phyloP scores from a whole-genome alignment of 1,284 basidiomycete species.

The Rhodotorula sp. region DNA sequence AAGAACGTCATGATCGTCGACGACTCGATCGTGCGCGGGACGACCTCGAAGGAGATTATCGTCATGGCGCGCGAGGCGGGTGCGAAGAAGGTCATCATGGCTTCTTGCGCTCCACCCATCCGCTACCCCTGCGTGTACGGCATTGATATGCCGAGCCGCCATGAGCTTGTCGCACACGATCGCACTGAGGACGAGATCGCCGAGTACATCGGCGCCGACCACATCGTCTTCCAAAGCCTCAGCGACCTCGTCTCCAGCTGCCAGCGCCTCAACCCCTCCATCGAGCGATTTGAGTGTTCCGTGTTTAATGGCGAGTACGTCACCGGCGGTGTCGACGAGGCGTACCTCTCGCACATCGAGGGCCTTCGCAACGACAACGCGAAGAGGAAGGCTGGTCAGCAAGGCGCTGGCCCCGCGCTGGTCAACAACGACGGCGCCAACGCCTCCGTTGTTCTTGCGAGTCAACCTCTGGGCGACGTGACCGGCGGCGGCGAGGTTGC shows the following conservation, averaged over 20 bases:
- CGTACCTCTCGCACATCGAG: constrained; percentile 76
- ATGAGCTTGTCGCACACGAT: constrained; percentile 87
- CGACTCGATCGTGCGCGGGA: constrained; percentile 97
- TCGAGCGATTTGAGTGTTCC: constrained; percentile 87
- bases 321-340: constrained; percentile 89
- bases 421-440: constrained; percentile 20
- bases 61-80: constrained; percentile 99
- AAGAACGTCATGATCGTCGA: constrained; percentile 97
- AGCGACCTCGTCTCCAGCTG: constrained; percentile 86
- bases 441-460: constrained; percentile 1
- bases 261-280: constrained; percentile 74
- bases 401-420: constrained; percentile 7
- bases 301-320: constrained; percentile 97
- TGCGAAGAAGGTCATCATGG: constrained; percentile 94
- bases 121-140: constrained; percentile 95
- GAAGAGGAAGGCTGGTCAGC: constrained; percentile 52
- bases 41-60: constrained; percentile 97
- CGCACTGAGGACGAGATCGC: constrained; percentile 76
- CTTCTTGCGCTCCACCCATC: constrained; percentile 95
- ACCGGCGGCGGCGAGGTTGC: constrained; percentile 26
- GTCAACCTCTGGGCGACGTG: constrained; percentile 21
- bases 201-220: constrained; percentile 84
- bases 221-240: constrained; percentile 97
- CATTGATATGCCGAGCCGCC: constrained; percentile 97
- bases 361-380: constrained; percentile 77